Percentiles rank a stretch among this genome's conserved stretches.
phyloP scores from a whole-genome alignment of 495 filamentous ascomycete species.

The Neurospora sp. region DNA sequence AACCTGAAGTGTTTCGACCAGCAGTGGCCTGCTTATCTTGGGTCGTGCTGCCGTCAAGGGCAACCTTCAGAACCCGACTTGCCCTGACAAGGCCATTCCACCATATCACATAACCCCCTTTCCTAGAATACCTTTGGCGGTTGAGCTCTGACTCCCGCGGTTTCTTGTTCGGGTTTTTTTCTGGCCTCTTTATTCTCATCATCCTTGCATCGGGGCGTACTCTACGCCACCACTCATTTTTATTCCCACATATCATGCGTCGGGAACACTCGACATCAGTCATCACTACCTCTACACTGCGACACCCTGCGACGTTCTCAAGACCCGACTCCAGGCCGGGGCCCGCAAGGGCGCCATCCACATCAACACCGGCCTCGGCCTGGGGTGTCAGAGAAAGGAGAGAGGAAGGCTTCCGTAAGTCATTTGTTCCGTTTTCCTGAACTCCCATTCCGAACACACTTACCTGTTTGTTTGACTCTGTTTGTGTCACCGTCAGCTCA shows the following conservation, averaged over 20 bases:
- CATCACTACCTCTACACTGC: not conserved
- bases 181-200: not conserved
- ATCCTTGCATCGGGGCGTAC: not conserved
- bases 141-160: not conserved
- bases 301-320: not conserved
- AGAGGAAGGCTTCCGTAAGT: not conserved
- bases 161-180: not conserved
- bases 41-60: conserved; percentile 18
- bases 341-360: not conserved
- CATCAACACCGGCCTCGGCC: not conserved
- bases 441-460: not conserved
- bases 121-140: not conserved
- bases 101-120: not conserved
- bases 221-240: not conserved
- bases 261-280: too few relatives aligned
- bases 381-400: not conserved
- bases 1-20: conserved; percentile 20
- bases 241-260: too few relatives aligned
- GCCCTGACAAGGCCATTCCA: conserved; percentile 18
- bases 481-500: not conserved
- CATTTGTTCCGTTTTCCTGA: not conserved
- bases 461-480: not conserved
- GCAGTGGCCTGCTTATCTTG: conserved; percentile 13
- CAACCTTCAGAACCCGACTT: conserved; percentile 14
- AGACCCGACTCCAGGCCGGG: not conserved